A percentile compares a stretch with the other conserved stretches of the same genome.
Evolutionary conservation across 2,329 filamentous ascomycete genomes (phyloP).

Genomic region (Penicillium sclerotiorum): DNA sequence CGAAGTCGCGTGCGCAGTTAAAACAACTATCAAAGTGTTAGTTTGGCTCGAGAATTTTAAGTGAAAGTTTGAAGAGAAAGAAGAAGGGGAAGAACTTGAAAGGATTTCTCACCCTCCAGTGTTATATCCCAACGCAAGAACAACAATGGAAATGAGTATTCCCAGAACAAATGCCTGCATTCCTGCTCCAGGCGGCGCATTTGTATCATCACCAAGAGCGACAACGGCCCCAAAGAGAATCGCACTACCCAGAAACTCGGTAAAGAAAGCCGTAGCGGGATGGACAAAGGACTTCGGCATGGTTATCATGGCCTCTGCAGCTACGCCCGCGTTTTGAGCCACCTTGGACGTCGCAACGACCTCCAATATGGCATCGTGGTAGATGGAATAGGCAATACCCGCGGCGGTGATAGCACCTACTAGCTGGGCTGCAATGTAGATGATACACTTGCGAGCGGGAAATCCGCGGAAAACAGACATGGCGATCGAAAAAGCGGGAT

Average conservation of each 20-base stretch:
- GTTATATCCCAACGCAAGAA: slow-evolving; percentile 35
- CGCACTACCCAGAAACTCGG: slow-evolving; percentile 39
- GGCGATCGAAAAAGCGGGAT: slow-evolving; percentile 49
- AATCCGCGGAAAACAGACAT: slow-evolving; percentile 40
- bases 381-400: slow-evolving; percentile 38
- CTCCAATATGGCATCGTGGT: slow-evolving; percentile 37
- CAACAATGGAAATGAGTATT: slow-evolving; percentile 17
- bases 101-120: slow-evolving; percentile 32
- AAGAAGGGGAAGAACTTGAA: too few relatives aligned
- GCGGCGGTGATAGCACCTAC: slow-evolving; percentile 39
- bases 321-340: slow-evolving; percentile 19
- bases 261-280: slow-evolving; percentile 36
- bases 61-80: too few relatives aligned
- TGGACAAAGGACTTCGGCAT: slow-evolving; percentile 8
- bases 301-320: slow-evolving; percentile 30
- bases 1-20: slow-evolving; percentile 42
- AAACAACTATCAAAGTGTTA: slow-evolving; percentile 28
- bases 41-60: too few relatives aligned
- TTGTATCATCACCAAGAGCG: slow-evolving; percentile 46
- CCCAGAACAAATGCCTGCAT: slow-evolving; percentile 39
- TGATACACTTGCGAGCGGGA: slow-evolving; percentile 29
- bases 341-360: slow-evolving; percentile 17
- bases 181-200: slow-evolving; percentile 48
- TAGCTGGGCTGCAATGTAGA: slow-evolving; percentile 39
- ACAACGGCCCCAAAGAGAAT: slow-evolving; percentile 37